Evolutionary conservation across 441 rosid genomes (phyloP).

Genomic region (Pelargonium fulgidum): DNA sequence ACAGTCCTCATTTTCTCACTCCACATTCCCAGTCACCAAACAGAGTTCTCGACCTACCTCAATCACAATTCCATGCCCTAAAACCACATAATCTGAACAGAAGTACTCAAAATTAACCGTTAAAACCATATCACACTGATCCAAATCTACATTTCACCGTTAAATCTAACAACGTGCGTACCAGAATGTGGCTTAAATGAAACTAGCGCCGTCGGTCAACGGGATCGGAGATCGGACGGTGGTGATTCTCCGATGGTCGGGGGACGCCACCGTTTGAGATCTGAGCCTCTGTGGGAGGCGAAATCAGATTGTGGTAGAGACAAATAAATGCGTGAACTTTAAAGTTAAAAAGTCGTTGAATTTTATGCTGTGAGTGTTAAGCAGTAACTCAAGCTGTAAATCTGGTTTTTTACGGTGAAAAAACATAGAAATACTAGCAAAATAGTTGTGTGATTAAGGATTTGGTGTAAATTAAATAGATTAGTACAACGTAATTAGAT

Average conservation of each 20-base stretch:
- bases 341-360: not conserved
- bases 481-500: too few relatives aligned
- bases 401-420: too few relatives aligned
- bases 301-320: not conserved
- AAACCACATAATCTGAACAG: not conserved
- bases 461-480: too few relatives aligned
- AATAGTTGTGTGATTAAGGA: too few relatives aligned
- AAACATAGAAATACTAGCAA: too few relatives aligned
- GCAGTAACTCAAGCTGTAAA: too few relatives aligned
- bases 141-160: not conserved
- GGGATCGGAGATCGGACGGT: not conserved
- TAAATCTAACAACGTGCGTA: not conserved
- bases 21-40: constrained; percentile 1
- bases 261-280: not conserved
- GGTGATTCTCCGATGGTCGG: not conserved
- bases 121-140: not conserved
- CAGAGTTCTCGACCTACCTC: not conserved
- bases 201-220: not conserved
- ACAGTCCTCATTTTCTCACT: not conserved
- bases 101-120: not conserved
- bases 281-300: not conserved
- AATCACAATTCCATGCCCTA: not conserved
- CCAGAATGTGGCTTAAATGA: not conserved
- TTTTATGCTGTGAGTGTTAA: not conserved
- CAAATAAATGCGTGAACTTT: not conserved